These are phyloP conservation scores for Hypholoma fasciculare DNA, from an alignment of 768 basidiomycete genomes.

Conservation along the genomic window DNA sequence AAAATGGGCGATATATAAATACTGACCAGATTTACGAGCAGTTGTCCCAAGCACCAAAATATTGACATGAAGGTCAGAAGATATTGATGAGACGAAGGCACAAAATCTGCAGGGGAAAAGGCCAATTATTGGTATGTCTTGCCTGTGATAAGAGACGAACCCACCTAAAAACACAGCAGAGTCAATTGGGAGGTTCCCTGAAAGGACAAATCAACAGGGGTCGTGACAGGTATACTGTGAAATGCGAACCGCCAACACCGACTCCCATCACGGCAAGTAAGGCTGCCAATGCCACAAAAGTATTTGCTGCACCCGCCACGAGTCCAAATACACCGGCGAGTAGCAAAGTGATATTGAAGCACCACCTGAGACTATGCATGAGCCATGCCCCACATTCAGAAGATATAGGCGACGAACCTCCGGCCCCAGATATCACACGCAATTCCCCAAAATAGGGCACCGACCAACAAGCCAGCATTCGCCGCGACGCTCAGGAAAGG, in stretches of 20 bases:
- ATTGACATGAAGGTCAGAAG: constrained; percentile 70
- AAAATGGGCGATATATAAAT: not conserved
- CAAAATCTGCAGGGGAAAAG: constrained; percentile 45
- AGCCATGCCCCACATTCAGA: not conserved
- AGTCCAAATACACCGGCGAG: constrained; percentile 67
- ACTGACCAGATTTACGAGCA: constrained; percentile 46
- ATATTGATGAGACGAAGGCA: constrained; percentile 71
- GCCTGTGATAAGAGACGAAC: constrained; percentile 10
- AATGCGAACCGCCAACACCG: constrained; percentile 57
- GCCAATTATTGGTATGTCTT: not conserved
- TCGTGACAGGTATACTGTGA: not conserved
- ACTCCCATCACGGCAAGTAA: constrained; percentile 61
- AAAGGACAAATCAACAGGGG: constrained; percentile 1
- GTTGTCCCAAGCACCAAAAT: constrained; percentile 82
- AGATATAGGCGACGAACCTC: constrained; percentile 33
- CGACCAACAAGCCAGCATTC: constrained; percentile 67
- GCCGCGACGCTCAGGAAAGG: constrained; percentile 66
- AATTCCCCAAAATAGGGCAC: constrained; percentile 67
- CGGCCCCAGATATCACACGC: constrained; percentile 73
- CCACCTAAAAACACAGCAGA: constrained; percentile 71
- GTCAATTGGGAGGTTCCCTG: constrained; percentile 70
- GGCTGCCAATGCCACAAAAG: constrained; percentile 49
- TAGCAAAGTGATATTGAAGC: constrained; percentile 70
- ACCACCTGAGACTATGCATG: constrained; percentile 37
- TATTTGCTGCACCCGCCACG: constrained; percentile 59